phyloP scores from a whole-genome alignment of 345 rosid species.

The Lepidium sativum region DNA sequence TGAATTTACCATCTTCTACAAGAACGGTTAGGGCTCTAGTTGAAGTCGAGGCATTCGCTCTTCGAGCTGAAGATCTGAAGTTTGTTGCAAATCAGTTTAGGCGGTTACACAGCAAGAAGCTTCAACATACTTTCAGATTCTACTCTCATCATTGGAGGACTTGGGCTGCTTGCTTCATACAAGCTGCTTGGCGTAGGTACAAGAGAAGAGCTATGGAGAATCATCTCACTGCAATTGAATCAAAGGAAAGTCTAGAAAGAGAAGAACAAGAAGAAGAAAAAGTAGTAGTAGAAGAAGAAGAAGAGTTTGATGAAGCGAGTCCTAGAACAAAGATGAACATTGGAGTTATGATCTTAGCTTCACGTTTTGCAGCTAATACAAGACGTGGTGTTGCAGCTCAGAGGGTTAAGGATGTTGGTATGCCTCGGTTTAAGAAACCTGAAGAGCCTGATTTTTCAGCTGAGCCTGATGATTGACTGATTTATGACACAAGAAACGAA shows the following conservation, averaged over 20 bases:
- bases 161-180: conserved; percentile 93
- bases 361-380: conserved; percentile 68
- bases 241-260: conserved; percentile 27
- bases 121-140: conserved; percentile 84
- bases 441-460: conserved; percentile 77
- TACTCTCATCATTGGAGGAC: conserved; percentile 96
- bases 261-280: conserved; percentile 1
- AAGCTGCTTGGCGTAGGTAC: conserved; percentile 82
- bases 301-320: conserved; percentile 13
- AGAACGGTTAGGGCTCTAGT: conserved; percentile 78
- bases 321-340: conserved; percentile 32
- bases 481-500: not conserved
- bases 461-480: conserved; percentile 38
- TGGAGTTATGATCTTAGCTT: conserved; percentile 53
- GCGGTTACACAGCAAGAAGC: conserved; percentile 87
- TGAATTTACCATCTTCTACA: conserved; percentile 78
- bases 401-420: conserved; percentile 38
- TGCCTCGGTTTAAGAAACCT: conserved; percentile 60
- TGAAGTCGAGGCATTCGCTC: conserved; percentile 94
- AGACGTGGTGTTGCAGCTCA: conserved; percentile 54
- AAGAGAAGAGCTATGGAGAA: conserved; percentile 52
- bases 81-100: conserved; percentile 91
- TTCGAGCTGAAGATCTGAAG: conserved; percentile 83
- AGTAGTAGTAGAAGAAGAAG: conserved; percentile 18
- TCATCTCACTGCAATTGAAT: conserved; percentile 40